Base-by-base conservation (phyloP, 2,329 filamentous ascomycete genomes). In the Macrophomina phaseolina region DNA sequence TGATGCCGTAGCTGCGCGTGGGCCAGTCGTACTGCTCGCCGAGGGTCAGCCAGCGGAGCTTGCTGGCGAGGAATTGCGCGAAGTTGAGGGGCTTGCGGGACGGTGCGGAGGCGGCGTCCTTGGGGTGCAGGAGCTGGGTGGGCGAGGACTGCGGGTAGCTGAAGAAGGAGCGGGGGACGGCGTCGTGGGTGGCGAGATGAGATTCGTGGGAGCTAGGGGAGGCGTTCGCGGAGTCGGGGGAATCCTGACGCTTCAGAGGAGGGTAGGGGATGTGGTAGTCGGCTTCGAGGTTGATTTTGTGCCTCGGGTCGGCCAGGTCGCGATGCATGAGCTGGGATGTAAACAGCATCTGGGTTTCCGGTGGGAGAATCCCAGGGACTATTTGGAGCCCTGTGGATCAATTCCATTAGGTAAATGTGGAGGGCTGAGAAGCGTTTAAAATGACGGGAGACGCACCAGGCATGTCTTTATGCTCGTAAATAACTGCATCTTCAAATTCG, bases 1-100 rank as follows among this genome's bases (percentile, higher is more conserved):
- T 84, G 8, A 82, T 77, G 0, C 94, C 93, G 75, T 98, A 98
- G 16, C 87, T 81, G 71, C 96, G 94, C 65, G 88, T 87, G 0
- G 93, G 96, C 95, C 94, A 98, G 81, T 98, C 91, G 78, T 98
- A 98, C 77, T 98, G 94, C 0, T 93, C 94, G 63, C 94, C 94
- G 2, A 99, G 86, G 0, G 94, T 98, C 49, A 96, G 87, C 95
- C 95, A 99, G 71, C 94, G 92, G 30, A 98, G 85, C 69, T 92
- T 94, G 69, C 90, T 91, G 67, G 89, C 87, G 52, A 98, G 83
- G 40, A 94, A 87, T 9, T 62, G 58, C 7, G 73, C 90, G 89
- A 61, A 86, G 82, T 64, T 91, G 82, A 3, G 87, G 85, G 12
- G 97, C 82, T 2, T 91, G 84, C 68, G 90, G 91, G 79, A 97